Percentiles rank a stretch among this genome's conserved stretches.
These are phyloP conservation scores for Delonix regia DNA, from an alignment of 306 rosid species.

Conservation along the genomic window DNA sequence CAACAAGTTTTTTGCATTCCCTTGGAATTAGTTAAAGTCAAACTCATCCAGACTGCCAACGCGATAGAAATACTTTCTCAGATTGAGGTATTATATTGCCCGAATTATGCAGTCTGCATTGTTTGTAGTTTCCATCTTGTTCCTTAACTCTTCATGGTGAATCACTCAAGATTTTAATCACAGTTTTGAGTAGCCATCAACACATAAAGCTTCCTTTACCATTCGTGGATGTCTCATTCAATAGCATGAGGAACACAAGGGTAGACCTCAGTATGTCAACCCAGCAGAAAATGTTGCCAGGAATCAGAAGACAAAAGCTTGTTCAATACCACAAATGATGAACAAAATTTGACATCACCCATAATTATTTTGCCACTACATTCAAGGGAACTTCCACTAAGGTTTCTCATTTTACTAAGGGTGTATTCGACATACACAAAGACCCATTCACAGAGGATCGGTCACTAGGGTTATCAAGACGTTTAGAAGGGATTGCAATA, in stretches of 20 bases:
- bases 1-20: neutral
- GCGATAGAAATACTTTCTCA: neutral
- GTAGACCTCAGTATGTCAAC: conserved; percentile 11
- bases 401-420: conserved; percentile 9
- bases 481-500: conserved; percentile 10
- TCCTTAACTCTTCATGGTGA: conserved; percentile 17
- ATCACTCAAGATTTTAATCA: neutral
- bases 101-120: neutral
- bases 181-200: neutral
- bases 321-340: conserved; percentile 9
- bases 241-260: neutral
- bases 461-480: conserved; percentile 26
- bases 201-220: neutral
- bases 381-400: conserved; percentile 20
- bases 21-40: neutral
- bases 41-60: neutral
- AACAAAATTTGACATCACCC: conserved; percentile 7
- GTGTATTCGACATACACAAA: neutral
- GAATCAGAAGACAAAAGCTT: conserved; percentile 6
- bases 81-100: neutral
- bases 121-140: conserved; percentile 1
- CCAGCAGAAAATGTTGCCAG: neutral
- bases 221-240: neutral
- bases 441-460: no score
- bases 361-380: neutral